Evolutionary conservation across 2,329 filamentous ascomycete genomes (phyloP).

Genomic region (Alternaria dauci): DNA sequence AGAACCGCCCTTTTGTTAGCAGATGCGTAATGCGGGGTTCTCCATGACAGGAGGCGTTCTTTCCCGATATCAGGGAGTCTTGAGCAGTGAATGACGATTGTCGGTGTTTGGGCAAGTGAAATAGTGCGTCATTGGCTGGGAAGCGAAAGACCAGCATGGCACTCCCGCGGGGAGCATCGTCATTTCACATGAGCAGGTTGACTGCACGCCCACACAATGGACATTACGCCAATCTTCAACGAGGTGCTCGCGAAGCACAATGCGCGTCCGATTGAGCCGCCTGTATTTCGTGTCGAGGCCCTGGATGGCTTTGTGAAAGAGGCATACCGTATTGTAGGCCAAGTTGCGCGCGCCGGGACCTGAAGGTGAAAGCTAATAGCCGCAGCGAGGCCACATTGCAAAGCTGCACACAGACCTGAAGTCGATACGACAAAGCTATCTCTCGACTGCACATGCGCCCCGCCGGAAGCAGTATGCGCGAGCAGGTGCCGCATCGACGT

Average conservation of each 20-base stretch:
- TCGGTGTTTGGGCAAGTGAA: not conserved
- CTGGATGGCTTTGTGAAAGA: conserved; percentile 92
- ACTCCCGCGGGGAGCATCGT: conserved; percentile 39
- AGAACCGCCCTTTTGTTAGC: not conserved
- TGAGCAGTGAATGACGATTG: not conserved
- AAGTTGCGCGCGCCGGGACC: conserved; percentile 27
- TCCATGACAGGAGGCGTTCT: not conserved
- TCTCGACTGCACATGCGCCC: conserved; percentile 77
- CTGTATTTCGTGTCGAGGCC: conserved; percentile 50
- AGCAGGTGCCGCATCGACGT: conserved; percentile 35
- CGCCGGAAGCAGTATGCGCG: conserved; percentile 58
- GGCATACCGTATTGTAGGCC: conserved; percentile 85
- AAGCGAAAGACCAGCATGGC: conserved; percentile 31
- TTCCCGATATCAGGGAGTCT: not conserved
- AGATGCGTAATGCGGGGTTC: not conserved
- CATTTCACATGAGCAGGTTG: conserved; percentile 29
- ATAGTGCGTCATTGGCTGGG: conserved; percentile 27
- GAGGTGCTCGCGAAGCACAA: conserved; percentile 69
- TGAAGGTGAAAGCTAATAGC: conserved; percentile 34
- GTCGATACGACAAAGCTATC: conserved; percentile 87
- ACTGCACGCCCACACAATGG: conserved; percentile 46
- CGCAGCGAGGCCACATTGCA: conserved; percentile 82
- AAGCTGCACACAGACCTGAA: conserved; percentile 82
- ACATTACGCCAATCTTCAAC: conserved; percentile 75
- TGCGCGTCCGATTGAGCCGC: conserved; percentile 59